Evolutionary conservation across 768 basidiomycete genomes (phyloP), one percentile per base, ranked within the genome.

Genomic region (Jaapia argillacea): DNA sequence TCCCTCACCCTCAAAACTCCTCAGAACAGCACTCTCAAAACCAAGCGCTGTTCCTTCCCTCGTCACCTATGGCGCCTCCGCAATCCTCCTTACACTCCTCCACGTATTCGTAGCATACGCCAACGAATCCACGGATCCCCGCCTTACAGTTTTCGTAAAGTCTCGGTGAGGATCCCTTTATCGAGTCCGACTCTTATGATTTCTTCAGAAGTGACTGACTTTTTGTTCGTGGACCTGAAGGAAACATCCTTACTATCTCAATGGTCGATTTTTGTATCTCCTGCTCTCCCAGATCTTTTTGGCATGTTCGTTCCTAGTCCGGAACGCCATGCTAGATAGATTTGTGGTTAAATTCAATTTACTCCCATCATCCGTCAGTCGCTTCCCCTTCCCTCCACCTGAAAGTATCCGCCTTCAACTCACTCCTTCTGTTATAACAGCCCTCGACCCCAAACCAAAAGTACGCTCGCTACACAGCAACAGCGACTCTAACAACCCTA

Each of bases 171-270:
- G n/a, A n/a, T n/a, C n/a, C 27, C 69, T 58, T 4, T 18, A 3
- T 21, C 23, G 21, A 36, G n/a, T n/a, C n/a, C n/a, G n/a, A n/a
- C n/a, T n/a, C 33, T n/a, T 28, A 16, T 4, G 6, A 2, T 23
- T 13, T 6, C 28, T 37, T 22, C 20, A 18, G 5, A 24, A 18
- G 10, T 39, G 28, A 33, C n/a, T n/a, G n/a, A n/a, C n/a, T 10
- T 10, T 33, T 33, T 33, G 16, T 33, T 33, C 10, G 28, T 10
- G 16, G 28, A 33, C 28, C 10, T 16, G 16, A 33, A 85, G 83
- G 53, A 85, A 81, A 59, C 81, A 87, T 47, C 83, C 82, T 0
- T 74, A 76, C 49, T 79, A 85, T 52, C 65, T 86, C 18, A 85
- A 85, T 42, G 82, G 81, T 1, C 74, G 75, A 14, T 61, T 84